Percentiles rank a stretch among this genome's conserved stretches.
Conservation (phyloP, 352 stramenopile species). For the Phytophthora podocarpi region DNA sequence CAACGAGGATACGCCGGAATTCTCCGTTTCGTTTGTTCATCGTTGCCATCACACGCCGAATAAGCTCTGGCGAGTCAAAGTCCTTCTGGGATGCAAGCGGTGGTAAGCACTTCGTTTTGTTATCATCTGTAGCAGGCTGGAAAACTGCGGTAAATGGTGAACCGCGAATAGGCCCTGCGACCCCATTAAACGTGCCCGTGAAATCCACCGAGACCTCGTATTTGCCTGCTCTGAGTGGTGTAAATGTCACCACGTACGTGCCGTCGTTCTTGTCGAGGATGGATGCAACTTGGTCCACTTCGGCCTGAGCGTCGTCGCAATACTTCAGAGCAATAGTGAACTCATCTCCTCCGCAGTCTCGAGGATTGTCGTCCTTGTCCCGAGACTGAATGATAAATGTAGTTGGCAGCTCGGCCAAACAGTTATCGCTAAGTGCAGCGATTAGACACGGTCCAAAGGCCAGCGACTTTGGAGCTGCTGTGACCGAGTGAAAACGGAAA, state of each 20-base stretch:
- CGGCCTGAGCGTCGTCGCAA: conserved; percentile 47
- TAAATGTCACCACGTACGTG: conserved; percentile 94
- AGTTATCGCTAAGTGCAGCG: conserved; percentile 61
- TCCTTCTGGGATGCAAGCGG: conserved; percentile 72
- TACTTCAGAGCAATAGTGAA: conserved; percentile 83
- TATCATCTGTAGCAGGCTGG: conserved; percentile 62
- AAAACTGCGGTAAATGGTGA: conserved; percentile 85
- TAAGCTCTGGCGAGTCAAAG: conserved; percentile 73
- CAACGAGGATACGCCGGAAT: conserved; percentile 77
- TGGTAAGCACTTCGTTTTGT: conserved; percentile 76
- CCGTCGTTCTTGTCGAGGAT: conserved; percentile 93
- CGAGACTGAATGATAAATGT: conserved; percentile 93
- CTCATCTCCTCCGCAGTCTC: conserved; percentile 95
- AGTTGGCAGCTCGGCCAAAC: conserved; percentile 72
- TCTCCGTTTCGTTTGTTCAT: conserved; percentile 89
- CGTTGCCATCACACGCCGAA: conserved; percentile 71
- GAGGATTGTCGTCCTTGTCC: conserved; percentile 89
- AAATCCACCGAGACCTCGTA: conserved; percentile 93
- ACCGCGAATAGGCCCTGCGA: conserved; percentile 93
- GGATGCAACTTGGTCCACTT: conserved; percentile 47
- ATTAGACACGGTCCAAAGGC: conserved; percentile 94
- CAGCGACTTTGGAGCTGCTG: conserved; percentile 88
- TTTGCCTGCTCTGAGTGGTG: conserved; percentile 71
- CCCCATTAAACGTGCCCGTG: conserved; percentile 92
- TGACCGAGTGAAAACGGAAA: conserved; percentile 95